Evolutionary conservation across 2,329 filamentous ascomycete genomes (phyloP).

Genomic region (Exophiala sp.): DNA sequence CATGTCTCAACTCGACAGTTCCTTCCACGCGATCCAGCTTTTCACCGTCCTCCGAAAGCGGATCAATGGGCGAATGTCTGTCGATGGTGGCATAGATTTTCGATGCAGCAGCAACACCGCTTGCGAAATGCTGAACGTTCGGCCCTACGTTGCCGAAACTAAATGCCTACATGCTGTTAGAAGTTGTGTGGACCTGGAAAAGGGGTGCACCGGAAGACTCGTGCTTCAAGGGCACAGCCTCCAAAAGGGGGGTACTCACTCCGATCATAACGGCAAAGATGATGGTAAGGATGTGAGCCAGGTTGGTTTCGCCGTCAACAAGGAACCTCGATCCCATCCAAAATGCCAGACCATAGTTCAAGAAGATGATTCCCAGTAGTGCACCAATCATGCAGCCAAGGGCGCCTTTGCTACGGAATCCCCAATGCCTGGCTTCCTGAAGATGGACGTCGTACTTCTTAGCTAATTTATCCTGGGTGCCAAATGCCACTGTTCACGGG

Average conservation of each 20-base stretch:
- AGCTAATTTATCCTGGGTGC: conserved; percentile 88
- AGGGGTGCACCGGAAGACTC: background rate
- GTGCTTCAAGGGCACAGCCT: background rate
- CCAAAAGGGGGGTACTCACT: conserved; percentile 32
- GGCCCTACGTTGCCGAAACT: conserved; percentile 83
- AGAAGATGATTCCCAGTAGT: conserved; percentile 79
- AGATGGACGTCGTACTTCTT: conserved; percentile 78
- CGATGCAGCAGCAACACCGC: conserved; percentile 73
- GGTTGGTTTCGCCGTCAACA: conserved; percentile 59
- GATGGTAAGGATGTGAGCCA: conserved; percentile 76
- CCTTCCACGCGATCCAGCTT: conserved; percentile 72
- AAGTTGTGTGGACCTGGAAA: background rate
- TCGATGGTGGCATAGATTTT: conserved; percentile 97
- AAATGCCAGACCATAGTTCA: conserved; percentile 84
- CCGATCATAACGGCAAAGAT: conserved; percentile 90
- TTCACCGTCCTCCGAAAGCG: conserved; percentile 66
- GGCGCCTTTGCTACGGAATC: conserved; percentile 69
- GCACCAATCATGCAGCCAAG: conserved; percentile 75
- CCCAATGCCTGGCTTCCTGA: conserved; percentile 67
- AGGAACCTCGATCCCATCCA: conserved; percentile 78
- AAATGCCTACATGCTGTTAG: conserved; percentile 51
- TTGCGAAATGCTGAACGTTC: conserved; percentile 81
- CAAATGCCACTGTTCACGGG: conserved; percentile 72
- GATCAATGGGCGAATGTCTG: conserved; percentile 77
- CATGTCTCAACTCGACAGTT: conserved; percentile 71